Evolutionary conservation across 2,329 filamentous ascomycete species (phyloP), one percentile per base, ranked within the genome.

Genomic region (Scopulariopsis brevicaulis): DNA sequence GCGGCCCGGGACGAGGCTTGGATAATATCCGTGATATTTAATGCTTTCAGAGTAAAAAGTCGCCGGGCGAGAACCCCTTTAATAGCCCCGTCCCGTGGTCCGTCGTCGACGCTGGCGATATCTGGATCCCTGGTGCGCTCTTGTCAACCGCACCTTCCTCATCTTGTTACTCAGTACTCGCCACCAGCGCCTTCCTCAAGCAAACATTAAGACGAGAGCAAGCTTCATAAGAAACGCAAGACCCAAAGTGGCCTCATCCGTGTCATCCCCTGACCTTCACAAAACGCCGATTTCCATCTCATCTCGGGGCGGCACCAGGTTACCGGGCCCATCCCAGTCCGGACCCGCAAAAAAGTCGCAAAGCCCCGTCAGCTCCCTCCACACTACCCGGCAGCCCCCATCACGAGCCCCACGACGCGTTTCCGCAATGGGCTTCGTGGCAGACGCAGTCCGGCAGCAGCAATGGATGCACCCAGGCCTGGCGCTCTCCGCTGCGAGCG

Each of bases 401-500:
- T 14, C 20, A n/a, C n/a, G 22, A 20, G 55, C n/a, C 55, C 25
- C 25, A 24, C n/a, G 24, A 24, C 28, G 34, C 20, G 37, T 15
- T 56, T 56, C 28, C 25, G 28, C 55, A 15, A 57, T 57, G 55
- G 48, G 55, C 15, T 57, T 57, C 55, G 55, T 46, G 7, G 55
- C 55, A 15, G 55, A 57, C 48, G 46, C 48, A 20, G 20, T 53
- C 32, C 34, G 55, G n/a, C 55, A 57, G 55, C 46, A 53, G n/a
- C 55, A 57, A 57, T 57, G 55, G 55, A 34, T 57, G 28, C 35
- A 53, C 34, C 55, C 55, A 18, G 35, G 50, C 20, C 6, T 43
- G 10, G n/a, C 25, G n/a, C 25, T 40, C 48, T 50, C 32, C 53
- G 37, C 4, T 20, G n/a, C n/a, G 22, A 25, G 32, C n/a, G 35